These are phyloP conservation scores for Carex myosuroides DNA, from an alignment of 176 grass and related monocot genomes.

Conservation along the genomic window DNA sequence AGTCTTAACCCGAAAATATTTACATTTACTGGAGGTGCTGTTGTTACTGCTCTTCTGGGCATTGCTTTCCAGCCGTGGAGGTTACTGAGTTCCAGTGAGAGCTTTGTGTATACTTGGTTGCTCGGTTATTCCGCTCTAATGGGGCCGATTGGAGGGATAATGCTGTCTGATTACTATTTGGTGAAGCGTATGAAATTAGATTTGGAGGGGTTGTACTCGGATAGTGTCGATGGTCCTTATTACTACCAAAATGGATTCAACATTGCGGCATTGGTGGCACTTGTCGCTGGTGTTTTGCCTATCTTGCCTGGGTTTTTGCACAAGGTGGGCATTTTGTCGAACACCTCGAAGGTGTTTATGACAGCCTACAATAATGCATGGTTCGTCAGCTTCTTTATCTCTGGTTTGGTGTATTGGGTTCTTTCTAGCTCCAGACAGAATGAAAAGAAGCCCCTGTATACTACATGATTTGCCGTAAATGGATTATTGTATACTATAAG, in stretches of 20 bases:
- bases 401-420: constrained; percentile 56
- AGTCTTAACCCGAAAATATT: constrained; percentile 65
- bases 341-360: constrained; percentile 27
- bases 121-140: constrained; percentile 78
- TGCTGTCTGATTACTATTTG: constrained; percentile 80
- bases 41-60: constrained; percentile 72
- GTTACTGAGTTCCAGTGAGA: constrained; percentile 84
- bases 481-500: background rate
- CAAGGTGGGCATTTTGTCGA: constrained; percentile 49
- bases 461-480: background rate
- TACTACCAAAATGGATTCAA: constrained; percentile 75
- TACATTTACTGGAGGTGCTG: constrained; percentile 68
- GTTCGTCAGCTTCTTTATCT: constrained; percentile 84
- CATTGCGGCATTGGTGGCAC: constrained; percentile 44
- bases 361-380: constrained; percentile 72
- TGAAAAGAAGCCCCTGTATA: constrained; percentile 3
- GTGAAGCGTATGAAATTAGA: constrained; percentile 53
- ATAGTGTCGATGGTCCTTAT: constrained; percentile 39
- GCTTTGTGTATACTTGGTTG: constrained; percentile 94
- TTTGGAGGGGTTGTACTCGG: constrained; percentile 57
- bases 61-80: constrained; percentile 90
- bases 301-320: constrained; percentile 69
- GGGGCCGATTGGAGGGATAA: constrained; percentile 70
- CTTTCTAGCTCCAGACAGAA: constrained; percentile 28
- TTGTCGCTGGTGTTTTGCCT: constrained; percentile 52